These are phyloP conservation scores for Talaromyces marneffei DNA, from an alignment of 2,329 filamentous ascomycete species.

Conservation along the genomic window DNA sequence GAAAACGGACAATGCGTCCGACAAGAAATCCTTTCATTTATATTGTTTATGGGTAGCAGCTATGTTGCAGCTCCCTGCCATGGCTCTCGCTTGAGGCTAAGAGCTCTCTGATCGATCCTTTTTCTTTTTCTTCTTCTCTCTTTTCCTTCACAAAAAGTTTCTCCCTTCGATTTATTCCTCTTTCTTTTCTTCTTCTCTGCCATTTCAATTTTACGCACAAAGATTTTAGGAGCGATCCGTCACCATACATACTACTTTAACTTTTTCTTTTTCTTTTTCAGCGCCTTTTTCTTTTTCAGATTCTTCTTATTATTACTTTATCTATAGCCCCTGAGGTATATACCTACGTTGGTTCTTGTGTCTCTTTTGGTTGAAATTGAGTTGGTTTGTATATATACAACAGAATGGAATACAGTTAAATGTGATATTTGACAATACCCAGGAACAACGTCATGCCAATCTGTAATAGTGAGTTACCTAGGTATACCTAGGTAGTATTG, in stretches of 20 bases:
- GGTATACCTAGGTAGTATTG: too few species aligned
- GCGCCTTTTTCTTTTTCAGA: background rate
- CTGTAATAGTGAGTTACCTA: too few species aligned
- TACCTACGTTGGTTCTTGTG: background rate
- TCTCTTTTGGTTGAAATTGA: background rate
- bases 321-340: background rate
- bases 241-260: background rate
- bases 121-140: background rate
- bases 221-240: background rate
- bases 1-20: slow-evolving; percentile 7
- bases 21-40: slow-evolving; percentile 13
- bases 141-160: background rate
- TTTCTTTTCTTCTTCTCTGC: background rate
- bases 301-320: background rate
- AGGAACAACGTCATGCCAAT: background rate
- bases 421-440: background rate
- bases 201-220: background rate
- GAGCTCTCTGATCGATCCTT: background rate
- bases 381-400: background rate
- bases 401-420: background rate
- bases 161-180: background rate
- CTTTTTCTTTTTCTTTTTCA: background rate
- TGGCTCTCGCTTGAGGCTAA: background rate
- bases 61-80: slow-evolving; percentile 13
- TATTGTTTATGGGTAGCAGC: slow-evolving; percentile 13